A percentile compares a stretch with the other conserved stretches of the same genome.
phyloP scores from a whole-genome alignment of 305 asterid genomes.

The Striga hermonthica region DNA sequence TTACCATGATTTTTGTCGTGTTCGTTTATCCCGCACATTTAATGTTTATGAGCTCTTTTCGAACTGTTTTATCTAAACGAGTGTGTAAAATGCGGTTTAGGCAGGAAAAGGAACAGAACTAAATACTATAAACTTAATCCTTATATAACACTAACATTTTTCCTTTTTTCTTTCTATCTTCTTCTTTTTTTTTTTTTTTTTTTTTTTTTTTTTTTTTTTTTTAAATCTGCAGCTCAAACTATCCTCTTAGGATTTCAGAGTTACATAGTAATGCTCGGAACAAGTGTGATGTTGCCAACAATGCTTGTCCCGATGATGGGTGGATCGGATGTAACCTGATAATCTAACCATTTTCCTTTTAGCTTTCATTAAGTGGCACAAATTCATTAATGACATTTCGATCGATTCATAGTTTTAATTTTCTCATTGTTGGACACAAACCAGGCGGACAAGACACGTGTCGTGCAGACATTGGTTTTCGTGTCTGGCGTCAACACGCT shows the following conservation, averaged over 20 bases:
- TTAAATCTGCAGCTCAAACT: constrained; percentile 33
- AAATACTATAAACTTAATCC: too few relatives aligned
- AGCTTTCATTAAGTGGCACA: not conserved
- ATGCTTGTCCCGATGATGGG: constrained; percentile 33
- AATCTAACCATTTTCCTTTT: not conserved
- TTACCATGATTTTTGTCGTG: not conserved
- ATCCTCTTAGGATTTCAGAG: constrained; percentile 31
- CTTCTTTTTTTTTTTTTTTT: not conserved
- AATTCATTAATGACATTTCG: not conserved
- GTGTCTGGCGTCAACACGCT: constrained; percentile 87
- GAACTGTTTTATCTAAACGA: too few relatives aligned
- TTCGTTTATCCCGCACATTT: not conserved
- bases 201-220: constrained; percentile 1
- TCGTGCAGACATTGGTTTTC: constrained; percentile 75
- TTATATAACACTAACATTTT: too few relatives aligned
- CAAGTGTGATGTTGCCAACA: constrained; percentile 35
- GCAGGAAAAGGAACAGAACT: too few relatives aligned
- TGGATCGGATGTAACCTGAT: constrained; percentile 30
- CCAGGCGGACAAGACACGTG: constrained; percentile 87
- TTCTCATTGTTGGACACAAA: not conserved
- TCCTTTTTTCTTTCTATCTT: too few relatives aligned
- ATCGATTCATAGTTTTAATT: not conserved
- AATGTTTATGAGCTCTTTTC: not conserved
- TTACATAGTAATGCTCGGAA: constrained; percentile 30
- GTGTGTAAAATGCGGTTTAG: too few relatives aligned